Evolutionary conservation across 495 filamentous ascomycete genomes (phyloP), one percentile per base, ranked within the genome.

Genomic region (Aspergillus incahuasiensis): DNA sequence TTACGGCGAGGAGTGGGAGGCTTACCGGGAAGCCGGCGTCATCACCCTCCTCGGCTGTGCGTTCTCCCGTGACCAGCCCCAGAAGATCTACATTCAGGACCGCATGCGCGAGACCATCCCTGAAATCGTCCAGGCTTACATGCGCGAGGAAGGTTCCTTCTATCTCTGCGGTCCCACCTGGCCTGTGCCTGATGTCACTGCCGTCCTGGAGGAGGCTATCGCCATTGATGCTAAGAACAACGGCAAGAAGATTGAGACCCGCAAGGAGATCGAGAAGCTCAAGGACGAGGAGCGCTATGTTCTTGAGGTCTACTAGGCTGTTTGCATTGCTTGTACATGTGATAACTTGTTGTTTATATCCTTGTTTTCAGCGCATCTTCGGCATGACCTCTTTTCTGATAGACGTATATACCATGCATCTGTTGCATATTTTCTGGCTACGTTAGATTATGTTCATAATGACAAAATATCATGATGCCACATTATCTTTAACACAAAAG

Each of bases 31-130:
- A 52, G 91, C 95, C 1, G 94, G 94, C 52, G 87, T 98, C 60
- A 90, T 98, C 70, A 97, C 95, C 5, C 81, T 96, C 28, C 83
- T 98, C 19, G 95, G 95, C 21, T 84, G 89, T 43, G 94, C 94
- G 15, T 98, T 98, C 82, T 95, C 90, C 48, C 86, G 94, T 62
- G 94, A 98, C 66, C 94, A 98, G 81, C 85, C 88, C 18, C 81
- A 97, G 80, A 98, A 98, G 85, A 95, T 98, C 57, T 98, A 98
- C 67, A 98, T 98, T 68, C 94, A 98, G 77, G 94, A 97, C 65
- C 85, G 91, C 58, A 97, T 98, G 94, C 82, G 94, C 53, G 80
- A 97, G 79, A 87, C 85, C 2, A 71, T 97, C 34, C 70, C 72
- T n/a, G 88, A 96, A 49, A 91, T 98, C 52, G 82, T 92, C 57